Conservation (phyloP, 371 early-diverging fungal species). For the Actinomucor elegans region DNA sequence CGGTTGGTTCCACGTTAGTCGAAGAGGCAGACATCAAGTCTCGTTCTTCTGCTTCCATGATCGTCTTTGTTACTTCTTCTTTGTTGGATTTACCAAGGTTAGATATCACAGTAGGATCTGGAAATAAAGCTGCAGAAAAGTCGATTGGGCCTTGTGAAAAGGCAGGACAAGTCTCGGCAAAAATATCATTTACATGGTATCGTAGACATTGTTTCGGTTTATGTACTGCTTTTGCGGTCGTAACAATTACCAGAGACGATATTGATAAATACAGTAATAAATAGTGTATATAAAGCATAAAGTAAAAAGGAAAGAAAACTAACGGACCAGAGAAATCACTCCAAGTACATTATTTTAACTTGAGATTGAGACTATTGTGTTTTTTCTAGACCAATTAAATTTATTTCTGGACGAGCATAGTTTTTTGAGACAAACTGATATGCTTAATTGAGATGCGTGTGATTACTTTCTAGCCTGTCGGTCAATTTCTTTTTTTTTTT, state of each 20-base stretch:
- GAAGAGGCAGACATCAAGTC: neutral
- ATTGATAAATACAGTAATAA: neutral
- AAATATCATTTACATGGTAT: constrained; percentile 20
- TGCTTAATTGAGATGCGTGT: no score
- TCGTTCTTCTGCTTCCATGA: neutral
- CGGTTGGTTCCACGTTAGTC: neutral
- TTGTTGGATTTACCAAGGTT: neutral
- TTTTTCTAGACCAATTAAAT: no score
- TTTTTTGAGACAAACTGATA: no score
- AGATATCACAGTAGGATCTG: constrained; percentile 14
- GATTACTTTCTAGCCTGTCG: no score
- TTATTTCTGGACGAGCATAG: no score
- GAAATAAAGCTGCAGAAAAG: constrained; percentile 17
- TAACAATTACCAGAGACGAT: neutral
- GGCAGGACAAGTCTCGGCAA: constrained; percentile 25
- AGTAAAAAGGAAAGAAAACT: neutral
- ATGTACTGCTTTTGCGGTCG: neutral
- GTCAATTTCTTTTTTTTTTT: no score
- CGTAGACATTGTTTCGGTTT: constrained; percentile 22
- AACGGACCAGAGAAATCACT: no score
- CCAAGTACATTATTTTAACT: no score
- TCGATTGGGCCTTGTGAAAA: constrained; percentile 15
- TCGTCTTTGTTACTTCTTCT: neutral
- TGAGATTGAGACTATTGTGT: no score
- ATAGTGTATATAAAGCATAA: neutral